Base-by-base conservation (phyloP, 1,284 basidiomycete species). In the Mycena citricolor region DNA sequence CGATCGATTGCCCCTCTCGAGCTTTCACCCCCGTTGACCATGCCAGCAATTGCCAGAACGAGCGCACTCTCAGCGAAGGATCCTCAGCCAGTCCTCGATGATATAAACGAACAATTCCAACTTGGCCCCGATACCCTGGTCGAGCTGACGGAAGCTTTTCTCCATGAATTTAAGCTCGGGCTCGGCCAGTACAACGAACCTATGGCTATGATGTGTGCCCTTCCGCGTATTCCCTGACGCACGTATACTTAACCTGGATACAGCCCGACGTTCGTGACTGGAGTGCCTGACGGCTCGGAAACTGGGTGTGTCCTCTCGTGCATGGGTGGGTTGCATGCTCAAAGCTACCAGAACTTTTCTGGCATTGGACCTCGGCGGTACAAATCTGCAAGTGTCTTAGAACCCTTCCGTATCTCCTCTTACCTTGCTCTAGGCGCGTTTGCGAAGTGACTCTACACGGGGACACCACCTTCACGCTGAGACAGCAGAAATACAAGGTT, bases 401-500 rank as follows among this genome's bases (percentile, higher is more conserved):
- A 13, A 28, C 17, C 32, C 14, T 45, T 32, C 34, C 17, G 35
- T 48, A 7, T 24, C 10, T 42, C 33, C n/a, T 19, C 20, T 43
- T 10, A 44, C 29, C 23, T 47, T 46, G 23, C 19, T 50, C 42
- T 52, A 93, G 90, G 50, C 93, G 94, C 45, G 94, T 97, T 34
- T 97, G 94, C 68, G 89, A 97, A 63, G 90, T 99, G 32, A 77
- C 81, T 24, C 75, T 99, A n/a, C 74, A 86, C 42, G 95, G 97
- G 16, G 75, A 95, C 63, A 81, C 91, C 59, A 86, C 86, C 10
- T 98, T 98, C 67, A 76, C 77, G 29, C 77, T 98, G 49, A 84
- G 86, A 58, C 91, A 95, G 66, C 86, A 97, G 62, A 97, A 97
- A 64, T 97, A 94, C 74, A 89, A 86, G 60, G 90, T 97, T 13